Evolutionary conservation across 1,139 yeast genomes (phyloP).

Genomic region (Debaryomyces nepalensis): DNA sequence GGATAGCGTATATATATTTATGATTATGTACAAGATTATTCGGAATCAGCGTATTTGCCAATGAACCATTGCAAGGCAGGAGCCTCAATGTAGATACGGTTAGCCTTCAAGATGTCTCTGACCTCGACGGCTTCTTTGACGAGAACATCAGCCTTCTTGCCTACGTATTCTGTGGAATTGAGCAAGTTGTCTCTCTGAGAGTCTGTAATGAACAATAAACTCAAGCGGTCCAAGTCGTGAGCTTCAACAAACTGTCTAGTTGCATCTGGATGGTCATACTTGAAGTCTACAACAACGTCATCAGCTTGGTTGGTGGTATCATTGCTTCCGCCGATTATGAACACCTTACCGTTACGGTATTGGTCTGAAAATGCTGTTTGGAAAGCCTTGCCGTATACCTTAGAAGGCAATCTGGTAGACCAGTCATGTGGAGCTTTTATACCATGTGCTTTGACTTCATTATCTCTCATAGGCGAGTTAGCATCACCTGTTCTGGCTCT

Average conservation of each 20-base stretch:
- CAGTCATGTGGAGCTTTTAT: constrained; percentile 90
- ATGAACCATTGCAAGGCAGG: constrained; percentile 69
- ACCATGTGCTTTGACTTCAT: constrained; percentile 90
- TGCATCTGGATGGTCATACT: constrained; percentile 51
- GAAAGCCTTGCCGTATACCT: constrained; percentile 75
- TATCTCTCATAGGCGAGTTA: constrained; percentile 88
- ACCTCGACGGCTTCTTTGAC: constrained; percentile 83
- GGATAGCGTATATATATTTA: constrained; percentile 5
- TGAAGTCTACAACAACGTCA: constrained; percentile 47
- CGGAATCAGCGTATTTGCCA: constrained; percentile 30
- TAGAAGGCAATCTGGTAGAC: constrained; percentile 78
- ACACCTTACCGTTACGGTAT: constrained; percentile 74
- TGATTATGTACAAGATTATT: constrained; percentile 21
- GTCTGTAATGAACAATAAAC: constrained; percentile 69
- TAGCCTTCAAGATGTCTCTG: constrained; percentile 81
- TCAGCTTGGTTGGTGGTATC: constrained; percentile 23
- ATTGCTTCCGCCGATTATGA: constrained; percentile 63
- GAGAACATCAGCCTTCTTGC: constrained; percentile 62
- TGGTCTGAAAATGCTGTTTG: constrained; percentile 81
- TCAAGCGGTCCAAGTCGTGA: constrained; percentile 58
- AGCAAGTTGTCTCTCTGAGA: constrained; percentile 57
- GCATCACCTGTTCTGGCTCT: constrained; percentile 96
- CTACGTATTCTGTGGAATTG: constrained; percentile 51
- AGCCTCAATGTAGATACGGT: constrained; percentile 74
- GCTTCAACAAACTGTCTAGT: constrained; percentile 61